Percentiles rank a stretch among this genome's conserved stretches.
These are phyloP conservation scores for Globisporangium iwayamae DNA, from an alignment of 352 stramenopile species.

Conservation along the genomic window DNA sequence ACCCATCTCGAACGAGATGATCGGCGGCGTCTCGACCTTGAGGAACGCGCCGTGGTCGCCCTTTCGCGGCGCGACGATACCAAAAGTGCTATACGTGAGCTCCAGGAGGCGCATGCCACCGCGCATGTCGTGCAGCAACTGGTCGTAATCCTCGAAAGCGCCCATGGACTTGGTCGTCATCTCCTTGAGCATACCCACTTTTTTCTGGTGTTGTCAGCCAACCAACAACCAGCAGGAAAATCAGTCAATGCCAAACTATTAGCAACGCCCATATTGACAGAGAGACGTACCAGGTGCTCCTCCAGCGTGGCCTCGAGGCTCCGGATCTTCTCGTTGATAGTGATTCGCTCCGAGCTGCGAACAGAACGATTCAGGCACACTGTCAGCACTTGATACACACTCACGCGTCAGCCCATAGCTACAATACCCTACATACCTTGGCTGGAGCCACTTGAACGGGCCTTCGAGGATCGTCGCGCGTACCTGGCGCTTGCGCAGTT, in stretches of 20 bases:
- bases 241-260: neutral
- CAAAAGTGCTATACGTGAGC: conserved; percentile 54
- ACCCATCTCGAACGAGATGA: conserved; percentile 50
- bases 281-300: conserved; percentile 44
- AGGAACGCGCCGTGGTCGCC: conserved; percentile 47
- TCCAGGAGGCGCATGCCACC: conserved; percentile 48
- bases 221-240: neutral
- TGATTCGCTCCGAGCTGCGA: conserved; percentile 43
- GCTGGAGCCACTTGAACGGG: conserved; percentile 60
- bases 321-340: conserved; percentile 50
- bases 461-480: conserved; percentile 49
- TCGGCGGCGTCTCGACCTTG: conserved; percentile 42
- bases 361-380: neutral
- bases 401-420: too few species aligned
- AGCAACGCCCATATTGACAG: neutral
- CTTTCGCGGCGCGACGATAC: conserved; percentile 50
- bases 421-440: conserved; percentile 25
- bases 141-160: conserved; percentile 27
- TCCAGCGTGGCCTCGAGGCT: conserved; percentile 70
- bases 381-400: neutral
- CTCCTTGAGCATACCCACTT: conserved; percentile 72
- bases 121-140: conserved; percentile 33
- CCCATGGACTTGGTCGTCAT: conserved; percentile 38
- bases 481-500: conserved; percentile 37
- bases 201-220: conserved; percentile 26